Evolutionary conservation across 2,329 filamentous ascomycete species (phyloP).

Genomic region (Colletotrichum truncatum): DNA sequence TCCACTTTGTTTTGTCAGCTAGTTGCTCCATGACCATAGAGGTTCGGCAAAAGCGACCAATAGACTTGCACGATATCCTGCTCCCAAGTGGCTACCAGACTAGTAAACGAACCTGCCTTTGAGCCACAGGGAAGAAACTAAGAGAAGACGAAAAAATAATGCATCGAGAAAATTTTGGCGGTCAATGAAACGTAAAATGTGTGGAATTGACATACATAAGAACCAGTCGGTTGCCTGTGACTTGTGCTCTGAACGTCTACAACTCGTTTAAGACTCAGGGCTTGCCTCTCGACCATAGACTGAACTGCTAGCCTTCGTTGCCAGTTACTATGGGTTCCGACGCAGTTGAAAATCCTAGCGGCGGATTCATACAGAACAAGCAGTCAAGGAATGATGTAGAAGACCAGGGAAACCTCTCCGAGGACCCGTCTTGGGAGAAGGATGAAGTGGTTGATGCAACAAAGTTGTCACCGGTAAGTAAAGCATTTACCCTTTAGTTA

Average conservation of each 20-base stretch:
- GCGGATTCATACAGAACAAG: background rate
- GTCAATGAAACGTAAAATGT: background rate
- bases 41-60: background rate
- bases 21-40: background rate
- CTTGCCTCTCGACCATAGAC: background rate
- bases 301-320: background rate
- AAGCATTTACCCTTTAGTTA: no score
- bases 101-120: background rate
- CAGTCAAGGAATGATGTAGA: background rate
- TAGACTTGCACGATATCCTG: background rate
- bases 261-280: no score
- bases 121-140: background rate
- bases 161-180: background rate
- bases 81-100: background rate
- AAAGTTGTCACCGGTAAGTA: constrained; percentile 39
- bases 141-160: background rate
- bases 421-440: background rate
- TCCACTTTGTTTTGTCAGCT: background rate
- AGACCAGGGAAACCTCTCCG: constrained; percentile 32
- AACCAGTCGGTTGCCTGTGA: background rate
- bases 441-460: constrained; percentile 37
- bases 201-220: background rate
- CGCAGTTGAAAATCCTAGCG: background rate
- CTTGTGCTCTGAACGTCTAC: background rate
- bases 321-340: background rate